Base-by-base conservation (phyloP, 2,329 filamentous ascomycete species). In the Diaporthe citrichinensis region DNA sequence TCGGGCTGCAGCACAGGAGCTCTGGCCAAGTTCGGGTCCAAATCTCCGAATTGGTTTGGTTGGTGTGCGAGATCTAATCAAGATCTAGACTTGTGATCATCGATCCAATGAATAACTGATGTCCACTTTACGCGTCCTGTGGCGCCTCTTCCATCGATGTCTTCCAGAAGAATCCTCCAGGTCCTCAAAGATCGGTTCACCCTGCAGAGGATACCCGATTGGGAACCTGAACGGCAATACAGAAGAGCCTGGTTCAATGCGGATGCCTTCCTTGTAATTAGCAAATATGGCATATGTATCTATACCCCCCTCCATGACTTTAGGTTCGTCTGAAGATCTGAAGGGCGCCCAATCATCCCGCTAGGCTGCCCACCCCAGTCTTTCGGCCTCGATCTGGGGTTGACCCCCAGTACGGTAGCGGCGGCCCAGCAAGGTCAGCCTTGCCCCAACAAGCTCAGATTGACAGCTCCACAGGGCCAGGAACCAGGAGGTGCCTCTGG, bases 1-100 rank as follows among this genome's bases (percentile, higher is more conserved):
- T 23, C 28, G 23, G 10, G 41, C 44, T 51, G 44, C 44, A 36
- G 23, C 7, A 17, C 31, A 67, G 44, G 62, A 67, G 62, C 44
- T 51, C 62, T 36, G 44, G 44, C 44, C 23, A 36, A 68, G 65
- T 55, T 41, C 34, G 65, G 65, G 46, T 25, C 46, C 31, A 25
- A 68, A 39, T 68, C 65, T 53, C 62, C 65, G 65, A 53, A 7
- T 7, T 4, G 15, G 44, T 5, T 31, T n/a, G n/a, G 61, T n/a
- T 23, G 46, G 23, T n/a, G 28, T 44, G 65, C 34, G 9, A 69
- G 65, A 55, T 55, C 65, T 41, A 25, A 55, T 53, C 65, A 68
- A 68, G 65, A 68, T 68, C 65, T 53, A 69, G 65, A n/a, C 46
- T 41, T 25, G 9, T 25, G 65, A 69, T 69, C n/a, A 69, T 55